Evolutionary conservation across 441 rosid genomes (phyloP).

Genomic region (Macaranga tanarius): DNA sequence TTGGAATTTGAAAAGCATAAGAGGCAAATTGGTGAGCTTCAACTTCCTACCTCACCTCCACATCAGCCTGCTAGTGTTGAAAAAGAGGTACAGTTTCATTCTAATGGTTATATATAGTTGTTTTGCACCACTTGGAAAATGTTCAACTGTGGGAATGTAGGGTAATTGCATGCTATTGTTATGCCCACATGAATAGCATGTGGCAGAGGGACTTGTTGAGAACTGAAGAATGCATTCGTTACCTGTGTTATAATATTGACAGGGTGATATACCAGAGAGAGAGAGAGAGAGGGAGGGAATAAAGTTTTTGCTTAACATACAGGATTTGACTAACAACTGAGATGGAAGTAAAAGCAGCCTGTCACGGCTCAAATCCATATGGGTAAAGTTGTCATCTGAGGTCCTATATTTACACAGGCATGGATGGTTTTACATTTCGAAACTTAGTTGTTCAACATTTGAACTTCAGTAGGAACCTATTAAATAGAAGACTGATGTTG

Average conservation of each 20-base stretch:
- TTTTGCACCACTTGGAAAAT: background rate
- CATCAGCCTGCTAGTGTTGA: slow-evolving; percentile 45
- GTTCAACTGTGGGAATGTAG: background rate
- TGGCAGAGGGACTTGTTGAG: background rate
- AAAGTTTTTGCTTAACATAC: background rate
- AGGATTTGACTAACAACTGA: background rate
- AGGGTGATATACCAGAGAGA: background rate
- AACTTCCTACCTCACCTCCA: slow-evolving; percentile 52
- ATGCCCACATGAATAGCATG: background rate
- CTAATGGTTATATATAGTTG: background rate
- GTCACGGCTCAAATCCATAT: background rate
- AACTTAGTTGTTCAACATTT: background rate
- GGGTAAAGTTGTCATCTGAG: background rate
- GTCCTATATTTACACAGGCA: background rate
- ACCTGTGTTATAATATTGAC: background rate
- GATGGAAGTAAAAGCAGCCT: background rate
- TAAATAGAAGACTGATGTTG: background rate
- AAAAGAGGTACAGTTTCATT: slow-evolving; percentile 54
- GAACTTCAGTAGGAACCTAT: background rate
- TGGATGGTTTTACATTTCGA: background rate
- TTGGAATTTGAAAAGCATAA: slow-evolving; percentile 76
- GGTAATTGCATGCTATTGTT: background rate
- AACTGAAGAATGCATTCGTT: background rate
- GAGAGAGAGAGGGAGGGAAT: background rate
- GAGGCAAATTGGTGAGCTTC: slow-evolving; percentile 59